Evolutionary conservation across 1,284 basidiomycete genomes (phyloP), one percentile per base, ranked within the genome.

Genomic region (Ustilago bromivora): DNA sequence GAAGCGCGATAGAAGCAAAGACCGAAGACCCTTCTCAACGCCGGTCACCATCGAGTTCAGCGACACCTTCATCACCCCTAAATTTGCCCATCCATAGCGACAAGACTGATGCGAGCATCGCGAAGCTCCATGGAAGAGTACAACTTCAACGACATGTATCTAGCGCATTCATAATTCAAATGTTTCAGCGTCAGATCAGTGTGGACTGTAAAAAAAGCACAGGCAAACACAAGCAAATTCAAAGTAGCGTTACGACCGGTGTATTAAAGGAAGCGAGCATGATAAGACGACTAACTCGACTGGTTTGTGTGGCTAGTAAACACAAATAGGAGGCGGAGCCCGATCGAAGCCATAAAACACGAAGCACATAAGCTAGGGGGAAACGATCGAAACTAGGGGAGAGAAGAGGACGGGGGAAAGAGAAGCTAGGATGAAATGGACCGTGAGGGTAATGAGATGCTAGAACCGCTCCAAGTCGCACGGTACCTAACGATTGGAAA

Each of bases 181-280:
- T 28, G 23, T 28, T 28, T 28, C 23, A 28, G 23, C 23, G 23
- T 28, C 23, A 28, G 23, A 28, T 28, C 23, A 28, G 23, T 28
- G 23, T 28, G 23, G 23, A 28, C 23, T 28, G 23, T 28, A 28
- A 28, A 3, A 28, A 28, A 28, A 57, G 19, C 36, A 47, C 57
- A 51, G 40, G 13, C 40, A 36, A 57, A 19, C 8, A 15, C 6
- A 28, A 28, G 23, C 23, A 28, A 28, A 2, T 28, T 28, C 34
- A 47, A 41, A 34, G 31, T 65, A 71, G 64, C 63, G 64, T 66
- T 66, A 63, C 64, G 64, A 71, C 61, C 68, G 68, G 69, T 71
- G 69, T 71, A 71, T 71, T 71, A 71, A 35, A 71, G 63, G 51
- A 58, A 46, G 52, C n/a, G 43, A 61, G 51, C 55, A 61, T 23